phyloP scores from a whole-genome alignment of 768 basidiomycete species.

The Boletellus ananas region DNA sequence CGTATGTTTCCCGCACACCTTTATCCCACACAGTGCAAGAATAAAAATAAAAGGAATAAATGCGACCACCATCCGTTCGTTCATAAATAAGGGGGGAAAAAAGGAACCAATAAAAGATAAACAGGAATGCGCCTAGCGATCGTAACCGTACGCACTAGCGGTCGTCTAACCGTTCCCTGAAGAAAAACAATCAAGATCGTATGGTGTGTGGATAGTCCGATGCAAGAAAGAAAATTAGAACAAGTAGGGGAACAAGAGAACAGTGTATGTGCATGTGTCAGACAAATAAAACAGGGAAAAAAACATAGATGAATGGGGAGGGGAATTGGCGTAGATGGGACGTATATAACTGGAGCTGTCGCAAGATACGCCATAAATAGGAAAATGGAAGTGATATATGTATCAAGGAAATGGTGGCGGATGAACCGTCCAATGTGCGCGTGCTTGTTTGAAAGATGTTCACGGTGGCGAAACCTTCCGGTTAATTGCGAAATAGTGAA shows the following conservation, averaged over 20 bases:
- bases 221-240: slow-evolving; percentile 10
- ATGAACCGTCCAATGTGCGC: slow-evolving; percentile 30
- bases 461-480: slow-evolving; percentile 8
- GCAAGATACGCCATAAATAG: slow-evolving; percentile 32
- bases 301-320: background rate
- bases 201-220: slow-evolving; percentile 15
- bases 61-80: slow-evolving; percentile 11
- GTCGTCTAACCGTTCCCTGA: slow-evolving; percentile 17
- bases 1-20: too few relatives aligned
- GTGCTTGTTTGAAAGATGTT: slow-evolving; percentile 27
- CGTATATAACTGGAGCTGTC: slow-evolving; percentile 28
- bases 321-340: slow-evolving; percentile 25
- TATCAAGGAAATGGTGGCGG: slow-evolving; percentile 17
- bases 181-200: slow-evolving; percentile 1
- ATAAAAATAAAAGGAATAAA: background rate
- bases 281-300: background rate
- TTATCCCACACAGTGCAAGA: too few relatives aligned
- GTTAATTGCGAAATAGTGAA: slow-evolving; percentile 22
- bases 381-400: slow-evolving; percentile 13
- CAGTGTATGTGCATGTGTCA: slow-evolving; percentile 2
- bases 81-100: slow-evolving; percentile 7
- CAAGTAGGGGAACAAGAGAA: background rate
- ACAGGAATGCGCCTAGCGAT: slow-evolving; percentile 20
- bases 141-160: slow-evolving; percentile 21
- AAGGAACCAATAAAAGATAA: background rate